Conservation (phyloP, 2,329 filamentous ascomycete species). For the Teratosphaeria gauchensis region DNA sequence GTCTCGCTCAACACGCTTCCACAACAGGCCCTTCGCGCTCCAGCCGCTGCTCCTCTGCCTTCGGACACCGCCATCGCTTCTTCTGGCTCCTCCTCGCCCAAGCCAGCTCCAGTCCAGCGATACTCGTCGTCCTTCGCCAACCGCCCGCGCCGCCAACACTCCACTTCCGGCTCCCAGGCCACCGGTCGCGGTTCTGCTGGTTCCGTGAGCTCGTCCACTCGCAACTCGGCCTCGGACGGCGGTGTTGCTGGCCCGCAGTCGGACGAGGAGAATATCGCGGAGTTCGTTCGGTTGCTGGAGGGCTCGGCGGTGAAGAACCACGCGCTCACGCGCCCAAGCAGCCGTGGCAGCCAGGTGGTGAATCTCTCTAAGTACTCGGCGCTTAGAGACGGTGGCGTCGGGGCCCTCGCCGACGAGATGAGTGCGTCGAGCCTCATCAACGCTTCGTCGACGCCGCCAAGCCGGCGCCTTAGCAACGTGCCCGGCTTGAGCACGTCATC, state of each 20-base stretch:
- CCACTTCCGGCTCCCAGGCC: slow-evolving; percentile 57
- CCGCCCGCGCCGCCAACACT: slow-evolving; percentile 53
- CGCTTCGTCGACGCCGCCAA: slow-evolving; percentile 60
- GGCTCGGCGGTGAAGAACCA: slow-evolving; percentile 61
- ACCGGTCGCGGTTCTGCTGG: slow-evolving; percentile 22
- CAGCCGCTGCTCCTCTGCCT: slow-evolving; percentile 10
- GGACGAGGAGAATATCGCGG: slow-evolving; percentile 87
- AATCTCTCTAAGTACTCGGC: slow-evolving; percentile 61
- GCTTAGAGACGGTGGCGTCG: slow-evolving; percentile 83
- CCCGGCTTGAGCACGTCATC: slow-evolving; percentile 69
- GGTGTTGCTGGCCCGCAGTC: slow-evolving; percentile 45
- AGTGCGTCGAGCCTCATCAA: slow-evolving; percentile 80
- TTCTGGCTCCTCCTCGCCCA: slow-evolving; percentile 66
- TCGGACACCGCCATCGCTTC: slow-evolving; percentile 51
- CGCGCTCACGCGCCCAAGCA: slow-evolving; percentile 53
- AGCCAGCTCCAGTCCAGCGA: slow-evolving; percentile 64
- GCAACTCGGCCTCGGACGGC: slow-evolving; percentile 36
- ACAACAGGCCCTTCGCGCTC: slow-evolving; percentile 61
- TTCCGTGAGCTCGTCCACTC: slow-evolving; percentile 50
- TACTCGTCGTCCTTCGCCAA: slow-evolving; percentile 95
- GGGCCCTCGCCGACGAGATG: slow-evolving; percentile 75
- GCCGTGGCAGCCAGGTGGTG: slow-evolving; percentile 7
- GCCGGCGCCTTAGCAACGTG: slow-evolving; percentile 60
- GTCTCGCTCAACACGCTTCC: slow-evolving; percentile 67
- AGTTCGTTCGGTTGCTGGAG: slow-evolving; percentile 84